A percentile compares a stretch with the other conserved stretches of the same genome.
Evolutionary conservation across 495 filamentous ascomycete genomes (phyloP).

Genomic region (Antarctomyces pellizariae): DNA sequence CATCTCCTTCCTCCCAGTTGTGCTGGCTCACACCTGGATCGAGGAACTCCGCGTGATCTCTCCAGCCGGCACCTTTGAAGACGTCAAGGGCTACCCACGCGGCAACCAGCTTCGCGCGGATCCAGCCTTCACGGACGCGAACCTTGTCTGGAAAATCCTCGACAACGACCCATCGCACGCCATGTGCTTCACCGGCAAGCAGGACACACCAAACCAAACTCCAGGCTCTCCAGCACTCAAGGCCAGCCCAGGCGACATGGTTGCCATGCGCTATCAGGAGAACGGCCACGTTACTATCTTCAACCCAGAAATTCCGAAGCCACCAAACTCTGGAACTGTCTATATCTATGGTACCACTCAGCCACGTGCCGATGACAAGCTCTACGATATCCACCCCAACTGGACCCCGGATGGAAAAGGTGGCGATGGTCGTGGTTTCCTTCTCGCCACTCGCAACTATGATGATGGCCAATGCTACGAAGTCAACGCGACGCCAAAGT

Average conservation of each 20-base stretch:
- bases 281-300: conserved; percentile 82
- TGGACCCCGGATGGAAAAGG: conserved; percentile 63
- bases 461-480: conserved; percentile 79
- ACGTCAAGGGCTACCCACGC: conserved; percentile 41
- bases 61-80: conserved; percentile 49
- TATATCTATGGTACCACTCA: conserved; percentile 66
- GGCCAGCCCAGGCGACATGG: conserved; percentile 38
- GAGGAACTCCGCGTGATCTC: conserved; percentile 47
- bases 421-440: conserved; percentile 45
- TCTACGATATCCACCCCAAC: conserved; percentile 40
- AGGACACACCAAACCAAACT: conserved; percentile 26
- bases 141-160: conserved; percentile 20
- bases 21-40: conserved; percentile 32
- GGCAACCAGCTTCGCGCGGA: conserved; percentile 28
- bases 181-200: conserved; percentile 32
- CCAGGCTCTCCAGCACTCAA: conserved; percentile 34
- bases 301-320: conserved; percentile 39
- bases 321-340: conserved; percentile 44
- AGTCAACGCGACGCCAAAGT: conserved; percentile 25
- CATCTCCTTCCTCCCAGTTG: no score
- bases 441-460: conserved; percentile 50
- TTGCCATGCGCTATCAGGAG: conserved; percentile 58
- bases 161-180: conserved; percentile 13
- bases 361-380: conserved; percentile 31
- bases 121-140: conserved; percentile 23